A percentile compares a stretch with the other conserved stretches of the same genome.
Conservation (phyloP, 164 flowering plant genomes). For the Aristolochia californica region DNA sequence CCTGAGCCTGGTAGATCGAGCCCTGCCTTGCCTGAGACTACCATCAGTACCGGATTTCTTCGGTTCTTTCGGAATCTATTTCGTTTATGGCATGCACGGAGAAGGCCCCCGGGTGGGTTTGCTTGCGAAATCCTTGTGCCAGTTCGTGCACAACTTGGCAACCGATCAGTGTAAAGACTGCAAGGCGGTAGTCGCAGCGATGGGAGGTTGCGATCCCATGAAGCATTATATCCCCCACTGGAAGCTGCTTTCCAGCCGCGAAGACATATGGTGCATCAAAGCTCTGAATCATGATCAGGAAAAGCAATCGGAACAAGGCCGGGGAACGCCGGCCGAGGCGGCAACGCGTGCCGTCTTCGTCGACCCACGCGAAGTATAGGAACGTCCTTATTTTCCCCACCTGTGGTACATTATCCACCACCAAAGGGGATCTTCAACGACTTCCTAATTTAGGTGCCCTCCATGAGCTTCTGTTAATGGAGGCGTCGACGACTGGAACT, state of each 20-base stretch:
- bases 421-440: conserved; percentile 18
- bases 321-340: conserved; percentile 5
- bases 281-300: conserved; percentile 15
- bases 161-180: conserved; percentile 18
- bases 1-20: conserved; percentile 20
- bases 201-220: conserved; percentile 30
- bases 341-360: conserved; percentile 50
- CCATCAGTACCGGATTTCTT: conserved; percentile 40
- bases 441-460: conserved; percentile 36
- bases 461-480: neutral
- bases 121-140: conserved; percentile 32
- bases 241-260: conserved; percentile 45
- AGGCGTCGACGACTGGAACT: too few species aligned
- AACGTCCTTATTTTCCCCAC: too few species aligned
- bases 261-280: conserved; percentile 69
- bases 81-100: conserved; percentile 46
- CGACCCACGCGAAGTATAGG: conserved; percentile 71
- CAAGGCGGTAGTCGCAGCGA: conserved; percentile 41
- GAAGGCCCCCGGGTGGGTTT: conserved; percentile 36
- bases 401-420: too few species aligned
- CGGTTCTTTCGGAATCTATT: conserved; percentile 48
- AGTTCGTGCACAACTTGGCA: conserved; percentile 50
- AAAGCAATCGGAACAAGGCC: conserved; percentile 6
- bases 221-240: conserved; percentile 45
- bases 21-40: conserved; percentile 33